Evolutionary conservation across 805 yeast genomes (phyloP).

Genomic region (Wickerhamiella brachini): DNA sequence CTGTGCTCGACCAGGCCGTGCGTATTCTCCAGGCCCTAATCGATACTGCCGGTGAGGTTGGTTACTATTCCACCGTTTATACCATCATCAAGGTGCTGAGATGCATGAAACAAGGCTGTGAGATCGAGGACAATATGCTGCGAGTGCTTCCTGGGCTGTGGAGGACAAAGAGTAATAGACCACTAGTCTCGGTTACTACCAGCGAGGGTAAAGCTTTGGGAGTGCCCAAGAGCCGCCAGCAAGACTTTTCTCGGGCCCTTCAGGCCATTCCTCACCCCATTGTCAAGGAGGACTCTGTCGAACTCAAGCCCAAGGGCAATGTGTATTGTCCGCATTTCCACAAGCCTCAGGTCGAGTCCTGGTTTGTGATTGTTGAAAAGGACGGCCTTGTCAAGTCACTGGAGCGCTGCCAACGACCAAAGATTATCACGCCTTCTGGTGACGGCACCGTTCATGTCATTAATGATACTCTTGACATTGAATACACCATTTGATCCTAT

Average conservation of each 20-base stretch:
- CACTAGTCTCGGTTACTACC: conserved; percentile 6
- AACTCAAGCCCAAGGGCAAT: conserved; percentile 35
- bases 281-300: conserved; percentile 23
- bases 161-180: conserved; percentile 13
- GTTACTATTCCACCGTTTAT: conserved; percentile 49
- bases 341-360: conserved; percentile 80
- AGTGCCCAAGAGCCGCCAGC: conserved; percentile 30
- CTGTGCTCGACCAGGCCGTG: conserved; percentile 85
- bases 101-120: conserved; percentile 63
- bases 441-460: conserved; percentile 11
- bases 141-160: conserved; percentile 13
- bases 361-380: conserved; percentile 60
- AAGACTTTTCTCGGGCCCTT: conserved; percentile 40
- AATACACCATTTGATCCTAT: conserved; percentile 11
- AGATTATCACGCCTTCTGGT: conserved; percentile 7
- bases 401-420: conserved; percentile 61
- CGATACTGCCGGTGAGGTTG: conserved; percentile 78
- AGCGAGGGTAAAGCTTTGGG: conserved; percentile 20
- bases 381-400: conserved; percentile 45
- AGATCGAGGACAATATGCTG: conserved; percentile 10
- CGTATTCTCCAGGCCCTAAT: conserved; percentile 88
- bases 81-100: conserved; percentile 60
- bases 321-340: conserved; percentile 76
- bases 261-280: conserved; percentile 48
- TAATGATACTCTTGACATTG: conserved; percentile 18